Percentiles rank a stretch among this genome's conserved stretches.
These are phyloP conservation scores for Astrocystis sublimbata DNA, from an alignment of 495 filamentous ascomycete species.

Conservation along the genomic window DNA sequence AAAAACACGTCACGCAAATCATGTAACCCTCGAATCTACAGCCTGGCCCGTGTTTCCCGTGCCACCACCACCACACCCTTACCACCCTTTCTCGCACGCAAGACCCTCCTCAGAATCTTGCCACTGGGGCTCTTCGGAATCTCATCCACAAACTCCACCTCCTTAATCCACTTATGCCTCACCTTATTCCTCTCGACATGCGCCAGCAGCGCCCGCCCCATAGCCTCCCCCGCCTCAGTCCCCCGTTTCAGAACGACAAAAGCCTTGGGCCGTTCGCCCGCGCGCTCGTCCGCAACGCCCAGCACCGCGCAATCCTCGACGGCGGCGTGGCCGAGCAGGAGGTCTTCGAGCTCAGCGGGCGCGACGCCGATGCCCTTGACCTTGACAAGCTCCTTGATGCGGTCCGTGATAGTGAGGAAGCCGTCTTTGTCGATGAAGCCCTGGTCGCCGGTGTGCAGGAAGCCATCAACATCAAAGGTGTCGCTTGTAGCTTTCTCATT, in stretches of 20 bases:
- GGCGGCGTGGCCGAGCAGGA: slow-evolving; percentile 56
- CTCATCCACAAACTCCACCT: slow-evolving; percentile 60
- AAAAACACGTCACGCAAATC: no score
- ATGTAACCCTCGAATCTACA: slow-evolving; percentile 5
- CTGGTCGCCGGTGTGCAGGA: slow-evolving; percentile 68
- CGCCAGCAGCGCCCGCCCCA: slow-evolving; percentile 46
- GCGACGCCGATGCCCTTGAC: slow-evolving; percentile 72
- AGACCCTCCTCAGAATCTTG: slow-evolving; percentile 64
- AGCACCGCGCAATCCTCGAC: slow-evolving; percentile 64
- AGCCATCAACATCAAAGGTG: slow-evolving; percentile 62
- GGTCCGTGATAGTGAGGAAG: slow-evolving; percentile 69
- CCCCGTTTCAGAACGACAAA: slow-evolving; percentile 56
- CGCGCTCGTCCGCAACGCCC: slow-evolving; percentile 57
- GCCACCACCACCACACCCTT: slow-evolving; percentile 3
- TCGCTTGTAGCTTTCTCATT: slow-evolving; percentile 52
- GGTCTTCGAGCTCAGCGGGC: slow-evolving; percentile 68
- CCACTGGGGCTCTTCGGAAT: slow-evolving; percentile 70
- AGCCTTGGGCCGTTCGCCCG: slow-evolving; percentile 66
- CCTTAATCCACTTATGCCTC: slow-evolving; percentile 67
- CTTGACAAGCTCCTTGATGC: slow-evolving; percentile 79
- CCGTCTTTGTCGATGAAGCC: slow-evolving; percentile 58
- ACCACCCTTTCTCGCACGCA: slow-evolving; percentile 36
- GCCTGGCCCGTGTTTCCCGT: background rate
- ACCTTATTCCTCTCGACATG: slow-evolving; percentile 64
- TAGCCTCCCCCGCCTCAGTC: slow-evolving; percentile 31